Percentiles rank a stretch among this genome's conserved stretches.
These are phyloP conservation scores for Phellopilus nigrolimitatus DNA, from an alignment of 1,284 basidiomycete species.

Conservation along the genomic window DNA sequence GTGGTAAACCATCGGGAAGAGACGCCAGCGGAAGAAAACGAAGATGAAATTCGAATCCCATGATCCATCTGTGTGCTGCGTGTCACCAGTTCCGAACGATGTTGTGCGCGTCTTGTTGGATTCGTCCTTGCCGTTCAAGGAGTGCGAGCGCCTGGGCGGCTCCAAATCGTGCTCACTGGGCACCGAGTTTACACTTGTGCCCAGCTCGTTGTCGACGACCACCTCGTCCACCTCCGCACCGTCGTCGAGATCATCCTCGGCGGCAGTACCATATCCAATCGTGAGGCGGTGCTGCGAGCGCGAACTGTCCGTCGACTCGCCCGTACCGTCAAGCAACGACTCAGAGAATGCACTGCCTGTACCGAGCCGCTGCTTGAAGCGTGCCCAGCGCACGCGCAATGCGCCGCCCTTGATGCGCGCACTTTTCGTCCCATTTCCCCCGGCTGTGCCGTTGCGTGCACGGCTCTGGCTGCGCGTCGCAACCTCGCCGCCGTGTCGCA, in stretches of 20 bases:
- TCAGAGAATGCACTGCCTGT: slow-evolving; percentile 39
- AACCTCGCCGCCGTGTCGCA: slow-evolving; percentile 11
- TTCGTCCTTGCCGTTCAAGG: slow-evolving; percentile 36
- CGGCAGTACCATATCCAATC: slow-evolving; percentile 9
- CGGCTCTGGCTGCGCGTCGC: neutral
- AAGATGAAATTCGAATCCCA: slow-evolving; percentile 29
- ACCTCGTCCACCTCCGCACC: slow-evolving; percentile 53
- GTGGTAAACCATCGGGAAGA: slow-evolving; percentile 35
- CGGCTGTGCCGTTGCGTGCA: neutral
- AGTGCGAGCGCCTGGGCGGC: slow-evolving; percentile 49
- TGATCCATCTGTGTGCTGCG: slow-evolving; percentile 25
- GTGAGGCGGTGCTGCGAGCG: slow-evolving; percentile 21
- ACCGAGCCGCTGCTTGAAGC: slow-evolving; percentile 39
- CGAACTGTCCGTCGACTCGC: slow-evolving; percentile 34
- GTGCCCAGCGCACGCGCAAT: slow-evolving; percentile 39
- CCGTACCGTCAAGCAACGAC: slow-evolving; percentile 38
- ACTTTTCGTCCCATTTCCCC: slow-evolving; percentile 24
- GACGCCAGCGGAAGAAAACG: slow-evolving; percentile 36
- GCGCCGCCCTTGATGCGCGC: slow-evolving; percentile 31
- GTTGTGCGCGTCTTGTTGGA: slow-evolving; percentile 30
- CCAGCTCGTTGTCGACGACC: slow-evolving; percentile 51
- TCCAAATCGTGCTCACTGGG: slow-evolving; percentile 49
- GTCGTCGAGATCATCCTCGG: slow-evolving; percentile 31
- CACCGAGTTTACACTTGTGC: slow-evolving; percentile 1
- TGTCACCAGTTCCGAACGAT: slow-evolving; percentile 24